Conservation (phyloP, 164 flowering plant genomes). For the Dillenia turbinata region DNA sequence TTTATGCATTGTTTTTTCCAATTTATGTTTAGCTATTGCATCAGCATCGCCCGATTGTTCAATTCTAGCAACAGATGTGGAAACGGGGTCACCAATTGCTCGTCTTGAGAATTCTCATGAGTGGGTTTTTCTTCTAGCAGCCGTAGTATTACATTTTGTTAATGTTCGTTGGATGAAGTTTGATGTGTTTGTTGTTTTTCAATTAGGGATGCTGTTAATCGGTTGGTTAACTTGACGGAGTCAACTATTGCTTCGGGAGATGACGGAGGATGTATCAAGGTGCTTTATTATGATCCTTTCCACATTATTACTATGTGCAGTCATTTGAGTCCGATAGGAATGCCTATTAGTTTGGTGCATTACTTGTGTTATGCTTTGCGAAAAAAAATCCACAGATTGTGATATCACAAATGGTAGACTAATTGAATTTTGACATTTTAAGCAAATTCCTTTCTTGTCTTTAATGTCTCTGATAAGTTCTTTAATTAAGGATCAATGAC, state of each 20-base stretch:
- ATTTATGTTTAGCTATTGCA: slow-evolving; percentile 43
- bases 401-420: no score
- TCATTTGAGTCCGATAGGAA: no score
- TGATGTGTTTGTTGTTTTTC: background rate
- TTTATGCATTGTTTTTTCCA: background rate
- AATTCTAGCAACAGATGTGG: slow-evolving; percentile 75
- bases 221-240: slow-evolving; percentile 66
- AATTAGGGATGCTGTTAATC: slow-evolving; percentile 69
- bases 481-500: no score
- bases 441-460: no score
- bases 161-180: background rate
- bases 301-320: no score
- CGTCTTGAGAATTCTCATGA: slow-evolving; percentile 77
- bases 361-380: no score
- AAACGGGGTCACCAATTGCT: slow-evolving; percentile 64
- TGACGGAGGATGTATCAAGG: slow-evolving; percentile 90
- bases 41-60: slow-evolving; percentile 83
- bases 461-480: no score
- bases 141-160: background rate
- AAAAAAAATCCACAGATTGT: no score
- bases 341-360: no score
- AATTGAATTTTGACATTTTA: no score
- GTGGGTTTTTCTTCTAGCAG: slow-evolving; percentile 26
- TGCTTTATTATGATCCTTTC: slow-evolving; percentile 10
- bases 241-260: slow-evolving; percentile 90